These are phyloP conservation scores for Tricholoma furcatifolium DNA, from an alignment of 768 basidiomycete genomes.

Conservation along the genomic window DNA sequence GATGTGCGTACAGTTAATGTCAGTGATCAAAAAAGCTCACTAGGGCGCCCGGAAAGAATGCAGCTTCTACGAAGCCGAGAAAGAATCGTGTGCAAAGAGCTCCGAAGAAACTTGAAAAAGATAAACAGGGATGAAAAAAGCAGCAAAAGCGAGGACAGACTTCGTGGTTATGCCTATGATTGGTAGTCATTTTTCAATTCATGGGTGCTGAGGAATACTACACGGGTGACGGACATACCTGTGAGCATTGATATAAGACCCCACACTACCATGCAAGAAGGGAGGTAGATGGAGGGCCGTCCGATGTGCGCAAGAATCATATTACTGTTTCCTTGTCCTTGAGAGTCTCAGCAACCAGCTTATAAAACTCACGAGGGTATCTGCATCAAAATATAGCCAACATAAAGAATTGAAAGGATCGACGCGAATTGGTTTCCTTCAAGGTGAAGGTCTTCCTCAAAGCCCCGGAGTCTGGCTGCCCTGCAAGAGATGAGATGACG, in stretches of 20 bases:
- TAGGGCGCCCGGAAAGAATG: slow-evolving; percentile 67
- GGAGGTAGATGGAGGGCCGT: slow-evolving; percentile 66
- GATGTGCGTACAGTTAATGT: not conserved
- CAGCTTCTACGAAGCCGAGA: slow-evolving; percentile 68
- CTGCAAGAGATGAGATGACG: slow-evolving; percentile 30
- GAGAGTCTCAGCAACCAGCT: not conserved
- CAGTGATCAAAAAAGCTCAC: slow-evolving; percentile 20
- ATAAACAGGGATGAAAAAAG: not conserved
- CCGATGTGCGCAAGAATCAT: slow-evolving; percentile 74
- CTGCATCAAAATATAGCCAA: slow-evolving; percentile 79
- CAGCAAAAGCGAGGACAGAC: slow-evolving; percentile 19
- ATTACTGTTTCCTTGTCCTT: slow-evolving; percentile 43
- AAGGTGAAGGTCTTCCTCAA: slow-evolving; percentile 66
- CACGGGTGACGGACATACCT: slow-evolving; percentile 30
- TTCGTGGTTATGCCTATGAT: slow-evolving; percentile 38
- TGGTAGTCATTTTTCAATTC: not conserved
- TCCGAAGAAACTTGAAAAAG: slow-evolving; percentile 53
- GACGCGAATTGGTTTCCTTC: slow-evolving; percentile 65
- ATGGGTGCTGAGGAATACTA: not conserved
- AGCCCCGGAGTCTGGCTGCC: slow-evolving; percentile 70
- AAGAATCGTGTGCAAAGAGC: slow-evolving; percentile 76
- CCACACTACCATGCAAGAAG: slow-evolving; percentile 72
- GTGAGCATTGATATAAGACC: slow-evolving; percentile 58
- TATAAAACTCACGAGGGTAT: slow-evolving; percentile 60
- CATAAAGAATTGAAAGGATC: slow-evolving; percentile 66